Evolutionary conservation across 371 early-diverging fungal species (phyloP), one percentile per base, ranked within the genome.

Genomic region (Caulochytrium protostelioides): DNA sequence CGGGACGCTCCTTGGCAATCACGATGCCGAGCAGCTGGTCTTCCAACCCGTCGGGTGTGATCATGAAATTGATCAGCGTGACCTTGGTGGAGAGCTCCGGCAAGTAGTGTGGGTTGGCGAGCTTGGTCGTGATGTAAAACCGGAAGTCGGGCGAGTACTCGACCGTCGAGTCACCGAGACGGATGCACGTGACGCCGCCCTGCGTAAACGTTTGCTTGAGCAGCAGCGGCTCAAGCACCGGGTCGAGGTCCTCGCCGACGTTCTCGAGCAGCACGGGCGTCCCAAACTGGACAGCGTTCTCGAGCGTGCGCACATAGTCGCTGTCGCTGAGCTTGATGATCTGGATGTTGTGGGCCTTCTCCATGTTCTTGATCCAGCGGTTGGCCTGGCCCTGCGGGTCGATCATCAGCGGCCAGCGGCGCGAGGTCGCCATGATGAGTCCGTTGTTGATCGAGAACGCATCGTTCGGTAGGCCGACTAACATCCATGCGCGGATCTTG

Each of bases 371-470:
- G 28, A 64, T 57, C 65, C 65, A 60, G 9, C 55, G 34, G 35
- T 64, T 64, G 4, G 65, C 65, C 32, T 64, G 65, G 0, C 65
- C 65, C 29, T 64, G 65, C 2, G 65, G 65, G 37, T 64, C 65
- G 31, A 64, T 64, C 46, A 64, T 51, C 10, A 64, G 46, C 0
- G 65, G 65, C 65, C 65, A 64, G 8, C 65, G 49, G 2, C 56
- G 35, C 12, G 65, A 49, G 28, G 60, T 61, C 6, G 53, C 43
- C 10, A 60, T 58, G n/a, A 59, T 44, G 16, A 64, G 50, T 4
- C 57, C 65, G 38, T 64, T 64, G 40, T 64, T 61, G 30, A 64
- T 59, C 1, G 44, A 37, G 56, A 64, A 64, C 4, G 59, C 45
- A 39, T 64, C 65, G 33, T 64, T 64, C 8, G 65, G 65, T 4